Evolutionary conservation across 768 basidiomycete genomes (phyloP), one percentile per base, ranked within the genome.

Genomic region (Tricholoma saponaceum): DNA sequence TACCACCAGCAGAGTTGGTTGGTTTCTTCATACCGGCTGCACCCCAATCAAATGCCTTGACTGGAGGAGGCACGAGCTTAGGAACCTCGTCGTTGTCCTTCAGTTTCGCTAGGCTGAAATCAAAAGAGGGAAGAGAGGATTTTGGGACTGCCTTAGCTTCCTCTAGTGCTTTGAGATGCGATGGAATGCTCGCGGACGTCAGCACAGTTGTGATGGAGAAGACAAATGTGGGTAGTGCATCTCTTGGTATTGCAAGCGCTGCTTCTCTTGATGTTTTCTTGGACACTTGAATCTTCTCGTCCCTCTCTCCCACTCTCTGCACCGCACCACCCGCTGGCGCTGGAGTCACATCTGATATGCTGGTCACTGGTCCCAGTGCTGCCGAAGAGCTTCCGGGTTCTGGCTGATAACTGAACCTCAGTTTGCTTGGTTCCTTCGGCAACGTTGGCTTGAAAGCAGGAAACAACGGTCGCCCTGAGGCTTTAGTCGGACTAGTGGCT

Each of bases 401-500:
- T 2, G 82, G 79, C 49, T 84, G 82, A 69, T 87, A 83, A 62
- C 88, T 89, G 63, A 79, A 87, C 25, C 90, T 82, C 56, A 92
- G 76, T 66, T 90, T 91, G 58, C 90, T 90, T 2, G 90, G 89
- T 55, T 89, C 87, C 66, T 85, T 89, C 1, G 90, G 90, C 8
- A 79, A 71, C 25, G 76, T 82, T 2, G 80, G 71, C 66, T 85
- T 87, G 41, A 70, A 66, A n/a, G 68, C 69, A 18, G 62, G 55
- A 50, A 75, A 69, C 7, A 62, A 54, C 23, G 62, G 56, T 52
- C 62, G 63, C 52, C 60, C 68, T 50, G 51, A 60, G 57, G 28
- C 56, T 51, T 52, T 61, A 49, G 46, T 60, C 18, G 67, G 66
- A 54, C 60, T 64, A 55, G 64, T 55, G 52, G 47, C 23, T 25